Evolutionary conservation across 2,329 filamentous ascomycete genomes (phyloP).

Genomic region (Sporothrix inflata): DNA sequence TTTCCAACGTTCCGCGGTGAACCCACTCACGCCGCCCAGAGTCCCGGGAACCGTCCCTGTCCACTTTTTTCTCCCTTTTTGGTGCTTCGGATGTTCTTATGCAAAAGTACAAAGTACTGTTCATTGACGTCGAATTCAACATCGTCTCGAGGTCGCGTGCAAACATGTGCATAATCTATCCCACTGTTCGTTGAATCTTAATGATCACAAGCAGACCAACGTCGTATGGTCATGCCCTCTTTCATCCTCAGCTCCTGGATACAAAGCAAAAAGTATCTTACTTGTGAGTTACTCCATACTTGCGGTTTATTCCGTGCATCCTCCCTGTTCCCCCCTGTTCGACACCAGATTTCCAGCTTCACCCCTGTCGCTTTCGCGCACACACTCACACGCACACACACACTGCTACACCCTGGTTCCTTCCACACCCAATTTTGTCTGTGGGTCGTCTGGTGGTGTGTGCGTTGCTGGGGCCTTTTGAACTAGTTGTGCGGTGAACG

Average conservation of each 20-base stretch:
- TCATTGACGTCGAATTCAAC: neutral
- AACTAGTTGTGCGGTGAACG: neutral
- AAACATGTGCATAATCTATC: neutral
- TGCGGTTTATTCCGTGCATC: conserved; percentile 15
- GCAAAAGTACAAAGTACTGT: too few relatives aligned
- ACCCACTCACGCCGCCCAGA: conserved; percentile 30
- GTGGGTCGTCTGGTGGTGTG: conserved; percentile 16
- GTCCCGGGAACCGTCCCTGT: conserved; percentile 23
- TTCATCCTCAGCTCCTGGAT: neutral
- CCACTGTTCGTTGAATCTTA: too few relatives aligned
- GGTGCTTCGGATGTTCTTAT: neutral
- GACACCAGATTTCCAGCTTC: neutral
- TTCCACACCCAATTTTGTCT: conserved; percentile 8
- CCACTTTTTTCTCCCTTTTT: neutral
- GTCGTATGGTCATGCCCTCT: neutral
- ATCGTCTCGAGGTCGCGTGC: neutral
- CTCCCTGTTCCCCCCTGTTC: neutral
- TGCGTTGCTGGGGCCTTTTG: neutral
- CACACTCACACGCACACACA: neutral
- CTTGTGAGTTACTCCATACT: conserved; percentile 18
- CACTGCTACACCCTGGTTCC: neutral
- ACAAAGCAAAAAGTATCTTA: neutral
- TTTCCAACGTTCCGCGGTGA: conserved; percentile 15
- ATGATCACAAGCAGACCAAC: neutral
- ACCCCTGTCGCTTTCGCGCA: neutral